These are phyloP conservation scores for Edaphochlamys debaryana DNA, from an alignment of 139 green algal species.

Conservation along the genomic window DNA sequence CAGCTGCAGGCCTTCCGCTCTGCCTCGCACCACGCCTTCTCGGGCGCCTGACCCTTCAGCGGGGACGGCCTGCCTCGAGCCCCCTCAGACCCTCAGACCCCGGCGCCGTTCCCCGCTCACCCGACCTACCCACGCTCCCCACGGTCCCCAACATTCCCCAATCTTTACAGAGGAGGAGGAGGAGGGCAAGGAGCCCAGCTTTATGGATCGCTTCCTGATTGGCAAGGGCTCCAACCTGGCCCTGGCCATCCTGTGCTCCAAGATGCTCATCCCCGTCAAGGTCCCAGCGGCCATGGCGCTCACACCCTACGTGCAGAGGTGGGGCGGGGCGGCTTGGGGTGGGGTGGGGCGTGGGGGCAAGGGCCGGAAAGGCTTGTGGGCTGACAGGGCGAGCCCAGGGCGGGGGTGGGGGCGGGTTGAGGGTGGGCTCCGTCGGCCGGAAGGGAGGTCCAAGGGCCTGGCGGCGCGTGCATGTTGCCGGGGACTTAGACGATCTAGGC, in stretches of 20 bases:
- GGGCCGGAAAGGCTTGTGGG: not conserved
- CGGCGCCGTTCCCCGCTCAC: too few relatives aligned
- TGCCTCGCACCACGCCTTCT: too few relatives aligned
- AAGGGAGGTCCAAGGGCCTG: too few relatives aligned
- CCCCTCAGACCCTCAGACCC: too few relatives aligned
- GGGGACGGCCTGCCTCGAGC: too few relatives aligned
- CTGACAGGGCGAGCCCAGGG: not conserved
- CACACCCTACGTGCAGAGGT: conserved; percentile 67
- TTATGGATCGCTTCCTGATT: conserved; percentile 51
- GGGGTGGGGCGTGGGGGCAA: too few relatives aligned
- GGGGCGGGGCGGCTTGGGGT: not conserved
- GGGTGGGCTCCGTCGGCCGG: not conserved
- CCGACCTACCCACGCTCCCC: not conserved
- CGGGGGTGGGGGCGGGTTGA: too few relatives aligned
- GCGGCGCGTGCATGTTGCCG: too few relatives aligned
- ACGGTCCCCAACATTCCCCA: not conserved
- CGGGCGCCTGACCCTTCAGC: too few relatives aligned
- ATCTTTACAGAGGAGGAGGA: conserved; percentile 15
- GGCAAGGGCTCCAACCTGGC: conserved; percentile 66
- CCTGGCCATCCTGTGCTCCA: conserved; percentile 67
- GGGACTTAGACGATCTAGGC: too few relatives aligned
- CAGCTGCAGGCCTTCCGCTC: too few relatives aligned
- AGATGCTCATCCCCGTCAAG: conserved; percentile 66
- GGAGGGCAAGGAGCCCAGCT: conserved; percentile 44
- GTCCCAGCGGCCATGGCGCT: conserved; percentile 61